Evolutionary conservation across 306 rosid species (phyloP), one percentile per base, ranked within the genome.

Genomic region (Dalbergia oliveri): DNA sequence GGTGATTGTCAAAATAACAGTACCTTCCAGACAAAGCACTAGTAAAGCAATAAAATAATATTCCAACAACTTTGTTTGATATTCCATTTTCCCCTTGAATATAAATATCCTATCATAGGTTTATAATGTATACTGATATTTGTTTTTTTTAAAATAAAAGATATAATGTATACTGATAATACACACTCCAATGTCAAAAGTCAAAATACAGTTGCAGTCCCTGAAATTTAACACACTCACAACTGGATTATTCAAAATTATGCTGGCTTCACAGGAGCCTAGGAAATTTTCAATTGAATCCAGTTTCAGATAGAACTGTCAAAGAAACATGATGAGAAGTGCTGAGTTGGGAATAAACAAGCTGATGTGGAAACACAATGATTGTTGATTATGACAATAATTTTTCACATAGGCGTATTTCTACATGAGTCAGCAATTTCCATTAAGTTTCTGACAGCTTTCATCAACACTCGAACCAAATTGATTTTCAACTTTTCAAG

Each of bases 31-130:
- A 59, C 51, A 72, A 79, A 51, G 56, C 62, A 66, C 49, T 8
- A 37, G 58, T 12, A 62, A 50, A 64, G 76, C 78, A 66, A 71
- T 45, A 79, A 75, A 65, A 14, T 26, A 34, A 69, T 56, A 37
- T 75, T 64, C 58, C 72, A 65, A 66, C 51, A 66, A 73, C 12
- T n/a, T 26, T 34, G 34, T 66, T 60, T 60, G 9, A 13, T 64
- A 43, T 31, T 56, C 26, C 8, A 11, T 31, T 58, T 50, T 31
- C 23, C 8, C 11, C 8, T 18, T 15, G 18, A 51, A 15, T 15
- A 51, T 51, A 51, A 72, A 18, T 57, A 57, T 21, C 62, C 31
- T 21, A 18, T 57, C 62, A 57, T 57, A 57, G 33, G 31, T 19
- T 57, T 57, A 16, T 9, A 47, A 47, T 10, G n/a, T 47, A 47